Conservation (phyloP, 2,329 filamentous ascomycete species). For the Zymoseptoria pseudotritici region DNA sequence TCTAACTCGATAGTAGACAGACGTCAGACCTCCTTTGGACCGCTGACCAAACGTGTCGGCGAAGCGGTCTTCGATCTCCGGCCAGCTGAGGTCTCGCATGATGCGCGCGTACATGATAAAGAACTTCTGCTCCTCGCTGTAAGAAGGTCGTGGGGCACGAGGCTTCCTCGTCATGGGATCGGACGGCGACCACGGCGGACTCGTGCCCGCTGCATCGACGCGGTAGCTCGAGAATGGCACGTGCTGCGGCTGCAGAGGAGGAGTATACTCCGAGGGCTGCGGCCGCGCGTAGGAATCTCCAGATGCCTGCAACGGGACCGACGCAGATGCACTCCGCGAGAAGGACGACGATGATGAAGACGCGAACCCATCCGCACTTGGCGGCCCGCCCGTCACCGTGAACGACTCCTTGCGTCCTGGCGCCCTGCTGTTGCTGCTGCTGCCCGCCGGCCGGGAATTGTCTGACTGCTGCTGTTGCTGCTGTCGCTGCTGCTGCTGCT, state of each 20-base stretch:
- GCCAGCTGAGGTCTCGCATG: constrained; percentile 24
- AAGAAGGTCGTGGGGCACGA: constrained; percentile 23
- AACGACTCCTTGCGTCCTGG: not conserved
- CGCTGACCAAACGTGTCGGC: constrained; percentile 19
- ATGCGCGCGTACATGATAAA: constrained; percentile 27
- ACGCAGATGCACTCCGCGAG: not conserved
- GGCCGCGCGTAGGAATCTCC: not conserved
- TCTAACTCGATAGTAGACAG: constrained; percentile 29
- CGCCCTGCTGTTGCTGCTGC: not conserved
- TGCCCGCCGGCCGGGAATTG: not conserved
- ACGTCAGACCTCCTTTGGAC: constrained; percentile 27
- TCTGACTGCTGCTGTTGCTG: not conserved
- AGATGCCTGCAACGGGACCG: not conserved
- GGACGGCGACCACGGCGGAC: not conserved
- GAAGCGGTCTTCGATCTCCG: constrained; percentile 25
- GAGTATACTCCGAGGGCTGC: not conserved
- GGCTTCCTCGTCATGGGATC: constrained; percentile 11
- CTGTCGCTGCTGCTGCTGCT: not conserved
- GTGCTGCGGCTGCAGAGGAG: not conserved
- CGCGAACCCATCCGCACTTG: not conserved
- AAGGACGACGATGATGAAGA: not conserved
- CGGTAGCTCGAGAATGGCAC: not conserved
- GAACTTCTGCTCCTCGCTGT: constrained; percentile 31
- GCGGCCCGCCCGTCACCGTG: not conserved
- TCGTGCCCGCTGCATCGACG: not conserved